A percentile compares a stretch with the other conserved stretches of the same genome.
phyloP scores from a whole-genome alignment of 2,329 filamentous ascomycete genomes.

The Paraphaeosphaeria minitans region DNA sequence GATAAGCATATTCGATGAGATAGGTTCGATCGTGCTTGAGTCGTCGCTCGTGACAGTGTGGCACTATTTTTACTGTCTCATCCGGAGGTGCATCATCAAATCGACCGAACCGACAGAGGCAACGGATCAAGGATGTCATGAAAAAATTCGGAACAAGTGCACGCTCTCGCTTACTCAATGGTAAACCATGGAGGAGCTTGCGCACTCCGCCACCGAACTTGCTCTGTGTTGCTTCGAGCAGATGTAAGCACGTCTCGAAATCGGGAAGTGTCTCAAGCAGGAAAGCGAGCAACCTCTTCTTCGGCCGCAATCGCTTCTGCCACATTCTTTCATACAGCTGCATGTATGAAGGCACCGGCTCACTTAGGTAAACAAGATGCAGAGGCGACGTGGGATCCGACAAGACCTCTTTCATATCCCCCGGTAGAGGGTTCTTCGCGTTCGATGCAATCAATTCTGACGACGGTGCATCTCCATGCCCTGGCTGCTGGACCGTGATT shows the following conservation, averaged over 20 bases:
- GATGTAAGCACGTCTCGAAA: conserved; percentile 23
- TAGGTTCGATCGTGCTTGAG: conserved; percentile 30
- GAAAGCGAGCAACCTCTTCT: conserved; percentile 58
- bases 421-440: conserved; percentile 54
- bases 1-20: conserved; percentile 37
- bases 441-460: conserved; percentile 8
- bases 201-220: conserved; percentile 28
- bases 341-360: conserved; percentile 63
- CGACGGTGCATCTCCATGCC: neutral
- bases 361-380: conserved; percentile 68
- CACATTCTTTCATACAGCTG: conserved; percentile 66
- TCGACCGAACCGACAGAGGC: conserved; percentile 39
- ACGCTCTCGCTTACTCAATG: conserved; percentile 12
- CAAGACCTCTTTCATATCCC: conserved; percentile 63
- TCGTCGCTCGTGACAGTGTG: conserved; percentile 22
- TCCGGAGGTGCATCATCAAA: conserved; percentile 17
- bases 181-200: conserved; percentile 28
- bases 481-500: neutral
- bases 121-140: conserved; percentile 35
- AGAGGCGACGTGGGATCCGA: conserved; percentile 64
- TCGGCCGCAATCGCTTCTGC: conserved; percentile 54
- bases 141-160: conserved; percentile 31
- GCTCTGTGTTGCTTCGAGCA: conserved; percentile 25
- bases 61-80: conserved; percentile 13
- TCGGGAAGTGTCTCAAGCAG: conserved; percentile 54